phyloP scores from a whole-genome alignment of 2,329 filamentous ascomycete genomes.

The Arachnomyces sp. region DNA sequence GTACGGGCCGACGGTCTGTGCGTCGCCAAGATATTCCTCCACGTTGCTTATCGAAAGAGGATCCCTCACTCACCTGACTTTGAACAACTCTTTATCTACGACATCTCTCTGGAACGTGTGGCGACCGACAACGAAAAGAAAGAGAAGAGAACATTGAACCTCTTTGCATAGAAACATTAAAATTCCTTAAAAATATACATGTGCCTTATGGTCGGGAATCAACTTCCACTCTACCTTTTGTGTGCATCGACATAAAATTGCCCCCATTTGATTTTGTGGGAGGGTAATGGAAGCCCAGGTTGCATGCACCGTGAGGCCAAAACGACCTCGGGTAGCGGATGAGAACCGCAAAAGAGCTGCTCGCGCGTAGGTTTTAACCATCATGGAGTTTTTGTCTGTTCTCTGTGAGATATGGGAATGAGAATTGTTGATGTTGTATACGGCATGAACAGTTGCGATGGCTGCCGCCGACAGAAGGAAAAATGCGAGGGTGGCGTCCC shows the following conservation, averaged over 20 bases:
- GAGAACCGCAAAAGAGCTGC: constrained; percentile 36
- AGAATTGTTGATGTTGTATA: neutral
- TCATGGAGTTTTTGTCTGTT: too few species aligned
- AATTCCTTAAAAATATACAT: neutral
- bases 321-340: constrained; percentile 34
- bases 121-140: neutral
- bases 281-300: too few species aligned
- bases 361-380: constrained; percentile 27
- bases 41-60: too few species aligned
- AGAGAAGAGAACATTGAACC: neutral
- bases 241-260: neutral
- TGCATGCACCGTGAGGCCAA: constrained; percentile 15
- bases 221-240: neutral
- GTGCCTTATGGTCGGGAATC: neutral
- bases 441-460: constrained; percentile 40
- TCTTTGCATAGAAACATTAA: neutral
- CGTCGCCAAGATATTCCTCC: too few species aligned
- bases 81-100: too few species aligned
- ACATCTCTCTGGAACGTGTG: too few species aligned
- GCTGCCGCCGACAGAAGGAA: constrained; percentile 49
- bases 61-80: too few species aligned
- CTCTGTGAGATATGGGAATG: neutral
- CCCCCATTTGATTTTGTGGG: too few species aligned
- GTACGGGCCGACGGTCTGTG: too few species aligned
- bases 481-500: constrained; percentile 51